phyloP scores from a whole-genome alignment of 768 basidiomycete species.

The Lactifluus hygrophoroides region DNA sequence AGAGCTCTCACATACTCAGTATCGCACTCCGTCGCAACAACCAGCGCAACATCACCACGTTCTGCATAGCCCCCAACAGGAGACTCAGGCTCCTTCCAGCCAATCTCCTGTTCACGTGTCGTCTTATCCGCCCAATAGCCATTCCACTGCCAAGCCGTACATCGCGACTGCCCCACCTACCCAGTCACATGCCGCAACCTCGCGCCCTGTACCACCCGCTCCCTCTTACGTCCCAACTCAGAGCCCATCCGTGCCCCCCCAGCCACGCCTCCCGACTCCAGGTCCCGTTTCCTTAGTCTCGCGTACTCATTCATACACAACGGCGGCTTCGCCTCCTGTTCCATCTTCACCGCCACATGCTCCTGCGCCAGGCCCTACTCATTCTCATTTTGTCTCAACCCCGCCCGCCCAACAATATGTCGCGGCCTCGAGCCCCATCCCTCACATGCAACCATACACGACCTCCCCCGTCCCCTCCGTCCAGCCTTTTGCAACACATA shows the following conservation, averaged over 20 bases:
- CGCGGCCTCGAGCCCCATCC: background rate
- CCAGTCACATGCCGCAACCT: background rate
- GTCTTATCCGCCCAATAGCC: background rate
- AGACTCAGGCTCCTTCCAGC: background rate
- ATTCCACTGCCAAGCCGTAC: background rate
- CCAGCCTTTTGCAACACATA: background rate
- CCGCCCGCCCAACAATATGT: background rate
- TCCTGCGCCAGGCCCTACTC: background rate
- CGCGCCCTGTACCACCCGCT: slow-evolving; percentile 1
- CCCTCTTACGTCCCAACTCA: background rate
- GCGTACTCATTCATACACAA: background rate
- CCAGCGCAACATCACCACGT: background rate
- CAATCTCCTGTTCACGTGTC: background rate
- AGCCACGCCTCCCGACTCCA: background rate
- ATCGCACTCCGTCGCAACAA: background rate
- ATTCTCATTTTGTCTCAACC: background rate
- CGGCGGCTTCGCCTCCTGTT: background rate
- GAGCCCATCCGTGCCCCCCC: background rate
- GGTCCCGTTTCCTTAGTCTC: background rate
- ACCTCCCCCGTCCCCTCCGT: background rate
- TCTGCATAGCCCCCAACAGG: background rate
- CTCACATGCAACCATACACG: background rate
- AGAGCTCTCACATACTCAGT: background rate
- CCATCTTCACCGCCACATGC: background rate
- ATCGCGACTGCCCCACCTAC: background rate